Percentiles rank a stretch among this genome's conserved stretches.
These are phyloP conservation scores for Tilletia walkeri DNA, from an alignment of 1,284 basidiomycete species.

Conservation along the genomic window DNA sequence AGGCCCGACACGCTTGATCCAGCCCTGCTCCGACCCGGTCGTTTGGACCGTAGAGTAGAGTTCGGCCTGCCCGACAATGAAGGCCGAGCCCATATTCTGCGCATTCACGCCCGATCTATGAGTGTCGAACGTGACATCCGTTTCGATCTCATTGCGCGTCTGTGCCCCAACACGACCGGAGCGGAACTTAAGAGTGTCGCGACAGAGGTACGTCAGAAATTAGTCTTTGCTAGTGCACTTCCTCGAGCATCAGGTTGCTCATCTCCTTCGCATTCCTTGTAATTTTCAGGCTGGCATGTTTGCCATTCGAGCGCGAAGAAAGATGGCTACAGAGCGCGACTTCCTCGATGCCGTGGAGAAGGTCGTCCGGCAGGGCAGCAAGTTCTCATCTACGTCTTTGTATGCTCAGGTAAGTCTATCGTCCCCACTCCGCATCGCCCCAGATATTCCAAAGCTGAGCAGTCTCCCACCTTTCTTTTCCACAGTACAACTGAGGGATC, in stretches of 20 bases:
- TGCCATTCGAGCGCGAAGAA: constrained; percentile 91
- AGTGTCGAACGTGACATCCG: constrained; percentile 95
- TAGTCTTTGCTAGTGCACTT: not conserved
- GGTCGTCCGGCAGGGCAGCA: constrained; percentile 94
- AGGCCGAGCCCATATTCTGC: constrained; percentile 92
- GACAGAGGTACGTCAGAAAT: constrained; percentile 65
- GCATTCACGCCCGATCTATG: constrained; percentile 95
- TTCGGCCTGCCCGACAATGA: constrained; percentile 94
- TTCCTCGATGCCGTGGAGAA: constrained; percentile 98
- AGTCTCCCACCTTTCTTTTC: no score
- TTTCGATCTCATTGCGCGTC: constrained; percentile 91
- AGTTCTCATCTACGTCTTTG: constrained; percentile 69
- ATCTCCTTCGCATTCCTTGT: not conserved
- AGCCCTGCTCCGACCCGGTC: constrained; percentile 89
- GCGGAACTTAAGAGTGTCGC: constrained; percentile 95
- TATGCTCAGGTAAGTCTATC: constrained; percentile 36
- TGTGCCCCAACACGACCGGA: constrained; percentile 97
- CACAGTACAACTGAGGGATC: no score
- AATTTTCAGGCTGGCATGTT: constrained; percentile 81
- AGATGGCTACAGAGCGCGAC: constrained; percentile 95
- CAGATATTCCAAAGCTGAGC: no score
- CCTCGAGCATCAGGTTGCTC: constrained; percentile 14
- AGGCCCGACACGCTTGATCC: constrained; percentile 98
- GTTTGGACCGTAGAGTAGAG: constrained; percentile 92
- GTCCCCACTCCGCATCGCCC: no score